Percentiles rank a stretch among this genome's conserved stretches.
These are phyloP conservation scores for Backusella morwellensis DNA, from an alignment of 192 early-diverging fungal genomes.

Conservation along the genomic window DNA sequence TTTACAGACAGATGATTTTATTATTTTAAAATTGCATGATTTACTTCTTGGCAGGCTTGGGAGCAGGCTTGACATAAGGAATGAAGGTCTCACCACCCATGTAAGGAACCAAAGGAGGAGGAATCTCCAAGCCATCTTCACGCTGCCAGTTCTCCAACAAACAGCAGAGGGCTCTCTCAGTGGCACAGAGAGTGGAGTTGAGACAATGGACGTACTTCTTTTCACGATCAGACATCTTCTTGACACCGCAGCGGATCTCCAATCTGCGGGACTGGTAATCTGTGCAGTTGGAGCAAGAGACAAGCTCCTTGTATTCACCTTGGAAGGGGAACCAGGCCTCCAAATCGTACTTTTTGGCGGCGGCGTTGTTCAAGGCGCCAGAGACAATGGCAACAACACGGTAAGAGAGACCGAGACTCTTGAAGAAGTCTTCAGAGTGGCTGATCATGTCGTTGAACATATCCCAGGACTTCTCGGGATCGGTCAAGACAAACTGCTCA, in stretches of 20 bases:
- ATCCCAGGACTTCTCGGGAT: constrained; percentile 98
- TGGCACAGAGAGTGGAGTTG: constrained; percentile 96
- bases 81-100: constrained; percentile 94
- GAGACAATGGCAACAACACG: constrained; percentile 96
- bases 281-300: constrained; percentile 99
- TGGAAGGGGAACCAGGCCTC: constrained; percentile 99
- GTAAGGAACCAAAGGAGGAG: constrained; percentile 81
- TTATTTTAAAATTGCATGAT: neutral
- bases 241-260: constrained; percentile 95
- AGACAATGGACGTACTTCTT: constrained; percentile 98
- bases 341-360: constrained; percentile 98
- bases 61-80: constrained; percentile 64
- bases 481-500: constrained; percentile 96
- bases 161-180: constrained; percentile 93
- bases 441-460: constrained; percentile 96
- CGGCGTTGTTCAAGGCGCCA: constrained; percentile 97
- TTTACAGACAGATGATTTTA: neutral
- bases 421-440: constrained; percentile 92
- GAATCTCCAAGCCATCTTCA: constrained; percentile 84
- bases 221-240: constrained; percentile 92
- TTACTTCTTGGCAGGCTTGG: constrained; percentile 28
- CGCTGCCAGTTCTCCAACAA: constrained; percentile 97
- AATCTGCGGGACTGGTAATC: constrained; percentile 95
- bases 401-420: constrained; percentile 92
- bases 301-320: constrained; percentile 96